A percentile compares a stretch with the other conserved stretches of the same genome.
These are phyloP conservation scores for Vaccinium darrowii DNA, from an alignment of 148 eudicot genomes.

Conservation along the genomic window DNA sequence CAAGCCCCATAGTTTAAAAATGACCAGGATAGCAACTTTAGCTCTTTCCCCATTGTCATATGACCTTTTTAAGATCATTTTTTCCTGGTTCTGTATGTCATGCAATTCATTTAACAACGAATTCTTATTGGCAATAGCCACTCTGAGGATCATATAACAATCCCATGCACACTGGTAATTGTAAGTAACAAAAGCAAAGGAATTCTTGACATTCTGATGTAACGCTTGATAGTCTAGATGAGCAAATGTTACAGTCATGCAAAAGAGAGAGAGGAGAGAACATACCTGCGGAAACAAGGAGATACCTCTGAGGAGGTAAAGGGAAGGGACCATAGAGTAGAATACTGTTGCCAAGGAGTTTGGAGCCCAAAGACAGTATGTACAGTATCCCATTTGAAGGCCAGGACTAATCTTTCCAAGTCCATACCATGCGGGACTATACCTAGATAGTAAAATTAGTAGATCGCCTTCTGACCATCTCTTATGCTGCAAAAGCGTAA, in stretches of 20 bases:
- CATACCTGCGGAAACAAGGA: constrained; percentile 70
- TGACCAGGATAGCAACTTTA: too few species aligned
- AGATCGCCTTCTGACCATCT: constrained; percentile 91
- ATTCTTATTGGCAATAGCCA: not conserved
- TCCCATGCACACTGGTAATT: not conserved
- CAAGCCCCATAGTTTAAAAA: too few species aligned
- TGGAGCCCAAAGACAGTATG: constrained; percentile 57
- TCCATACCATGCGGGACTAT: constrained; percentile 65
- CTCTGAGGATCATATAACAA: not conserved
- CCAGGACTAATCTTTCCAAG: constrained; percentile 39
- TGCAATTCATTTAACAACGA: too few species aligned
- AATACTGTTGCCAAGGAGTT: constrained; percentile 51
- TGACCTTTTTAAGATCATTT: too few species aligned
- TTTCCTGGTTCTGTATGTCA: too few species aligned
- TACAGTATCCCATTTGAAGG: constrained; percentile 49
- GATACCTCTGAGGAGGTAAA: constrained; percentile 51
- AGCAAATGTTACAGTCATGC: not conserved
- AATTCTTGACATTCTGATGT: not conserved
- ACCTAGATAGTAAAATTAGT: constrained; percentile 53
- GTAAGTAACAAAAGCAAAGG: not conserved
- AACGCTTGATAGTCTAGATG: not conserved
- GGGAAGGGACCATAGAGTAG: constrained; percentile 67
- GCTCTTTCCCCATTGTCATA: too few species aligned
- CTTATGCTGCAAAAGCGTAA: constrained; percentile 62
- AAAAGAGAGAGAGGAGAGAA: not conserved